Base-by-base conservation (phyloP, 768 basidiomycete genomes). In the Mycena pura region DNA sequence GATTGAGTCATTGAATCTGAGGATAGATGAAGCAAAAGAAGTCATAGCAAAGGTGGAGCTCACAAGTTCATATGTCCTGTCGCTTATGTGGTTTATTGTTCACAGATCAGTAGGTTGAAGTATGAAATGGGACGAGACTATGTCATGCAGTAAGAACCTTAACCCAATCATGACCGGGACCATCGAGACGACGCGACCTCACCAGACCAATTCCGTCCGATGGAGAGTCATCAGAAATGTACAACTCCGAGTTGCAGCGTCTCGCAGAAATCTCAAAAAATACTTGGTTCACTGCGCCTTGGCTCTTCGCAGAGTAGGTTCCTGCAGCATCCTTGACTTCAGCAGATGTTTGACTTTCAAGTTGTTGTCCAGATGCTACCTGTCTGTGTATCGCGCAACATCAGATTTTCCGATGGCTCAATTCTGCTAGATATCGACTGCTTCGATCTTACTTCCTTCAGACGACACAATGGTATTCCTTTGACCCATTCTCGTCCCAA, bases 301-400 rank as follows among this genome's bases (percentile, higher is more conserved):
- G 96, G 96, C 82, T 99, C n/a, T 98, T 83, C 72, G 94, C 95
- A 57, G 96, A 98, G 89, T 97, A 90, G 76, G 52, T 49, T 70
- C 36, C 55, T 49, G 62, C 22, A 28, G 27, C 11, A n/a, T n/a
- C n/a, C n/a, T n/a, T n/a, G n/a, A n/a, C n/a, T n/a, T n/a, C n/a
- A n/a, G n/a, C n/a, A n/a, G n/a, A n/a, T n/a, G n/a, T n/a, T n/a
- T n/a, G n/a, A n/a, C n/a, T n/a, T n/a, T n/a, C n/a, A n/a, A n/a
- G n/a, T n/a, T n/a, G n/a, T 25, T 21, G 2, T 25, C 6, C 61
- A 92, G 90, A 73, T 92, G 91, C 62, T 92, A 92, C 68, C 70
- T 92, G 91, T 92, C 55, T 68, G 86, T 17, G 17, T 22, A 17
- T 53, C 41, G 2, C 24, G 22, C 21, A 41, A 9, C 27, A 38